Percentiles rank a stretch among this genome's conserved stretches.
Conservation (phyloP, 73 alveolate genomes). For the Paramecium sexaurelia region DNA sequence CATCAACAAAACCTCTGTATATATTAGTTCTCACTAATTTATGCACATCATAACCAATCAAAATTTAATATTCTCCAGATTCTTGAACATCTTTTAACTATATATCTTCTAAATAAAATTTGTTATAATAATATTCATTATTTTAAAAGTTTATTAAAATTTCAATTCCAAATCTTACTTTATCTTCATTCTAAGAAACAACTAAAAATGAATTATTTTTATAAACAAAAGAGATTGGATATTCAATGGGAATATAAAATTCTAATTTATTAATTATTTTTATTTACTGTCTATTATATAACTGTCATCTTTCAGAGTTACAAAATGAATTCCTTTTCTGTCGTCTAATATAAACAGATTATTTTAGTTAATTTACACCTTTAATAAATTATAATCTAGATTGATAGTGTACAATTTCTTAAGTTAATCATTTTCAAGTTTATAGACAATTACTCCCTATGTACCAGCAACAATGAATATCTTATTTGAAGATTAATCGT, state of each 20-base stretch:
- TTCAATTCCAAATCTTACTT: slow-evolving; percentile 23
- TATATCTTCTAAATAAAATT: slow-evolving; percentile 47
- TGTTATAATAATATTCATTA: slow-evolving; percentile 1
- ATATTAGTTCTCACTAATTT: slow-evolving; percentile 27
- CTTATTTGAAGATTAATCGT: neutral
- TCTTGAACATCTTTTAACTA: slow-evolving; percentile 17
- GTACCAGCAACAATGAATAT: neutral
- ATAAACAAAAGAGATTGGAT: neutral
- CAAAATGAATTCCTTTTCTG: slow-evolving; percentile 37
- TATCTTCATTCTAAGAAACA: neutral
- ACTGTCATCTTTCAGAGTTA: neutral
- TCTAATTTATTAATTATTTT: neutral
- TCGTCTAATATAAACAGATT: slow-evolving; percentile 6
- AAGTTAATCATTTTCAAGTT: neutral
- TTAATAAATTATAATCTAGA: neutral
- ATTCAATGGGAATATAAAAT: slow-evolving; percentile 14
- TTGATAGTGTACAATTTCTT: neutral
- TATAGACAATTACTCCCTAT: neutral
- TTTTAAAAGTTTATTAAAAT: neutral
- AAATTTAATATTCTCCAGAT: neutral
- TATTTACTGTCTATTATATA: neutral
- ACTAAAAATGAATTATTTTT: slow-evolving; percentile 21
- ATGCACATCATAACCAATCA: slow-evolving; percentile 55
- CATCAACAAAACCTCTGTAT: slow-evolving; percentile 34
- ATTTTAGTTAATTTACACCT: slow-evolving; percentile 7